Base-by-base conservation (phyloP, 106 monocot species). In the Dactylorhiza incarnata region DNA sequence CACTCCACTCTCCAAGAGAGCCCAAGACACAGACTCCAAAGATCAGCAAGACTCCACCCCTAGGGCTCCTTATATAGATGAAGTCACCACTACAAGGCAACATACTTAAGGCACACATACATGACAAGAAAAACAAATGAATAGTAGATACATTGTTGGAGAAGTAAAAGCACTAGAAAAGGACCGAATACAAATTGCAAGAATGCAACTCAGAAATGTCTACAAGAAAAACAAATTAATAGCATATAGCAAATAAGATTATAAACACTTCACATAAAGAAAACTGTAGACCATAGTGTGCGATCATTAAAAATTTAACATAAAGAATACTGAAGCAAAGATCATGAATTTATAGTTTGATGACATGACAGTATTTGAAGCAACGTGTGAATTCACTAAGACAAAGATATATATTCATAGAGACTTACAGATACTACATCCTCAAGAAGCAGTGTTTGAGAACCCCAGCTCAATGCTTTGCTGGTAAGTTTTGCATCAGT, bases 351-450 rank as follows among this genome's bases (percentile, higher is more conserved):
- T 61, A 23, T 61, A 17, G 20, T 61, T 61, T n/a, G 23, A 61
- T 61, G 61, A 61, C 1, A 13, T 61, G 12, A 61, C 23, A 61
- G 23, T 61, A 61, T 61, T 61, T 61, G 61, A 22, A 61, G 43
- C 43, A 67, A 65, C 43, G 43, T 25, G 13, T 5, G 0, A 43
- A 10, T 43, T 68, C 67, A 13, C 13, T 14, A n/a, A 71, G 46
- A 71, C 9, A 5, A 1, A 13, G 17, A 47, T 71, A 16, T 13
- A 71, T 16, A 9, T 44, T 67, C 19, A 45, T 48, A 62, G 78
- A 67, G 10, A 83, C 99, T 85, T 86, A 99, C 99, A 83, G 99
- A 99, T 78, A 94, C 80, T 13, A 99, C 94, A 84, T 99, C 99
- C 48, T 89, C 86, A 48, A 99, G 91, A 48, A 53, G 44, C 51